Base-by-base conservation (phyloP, 305 asterid genomes). In the Solanum hybrid region DNA sequence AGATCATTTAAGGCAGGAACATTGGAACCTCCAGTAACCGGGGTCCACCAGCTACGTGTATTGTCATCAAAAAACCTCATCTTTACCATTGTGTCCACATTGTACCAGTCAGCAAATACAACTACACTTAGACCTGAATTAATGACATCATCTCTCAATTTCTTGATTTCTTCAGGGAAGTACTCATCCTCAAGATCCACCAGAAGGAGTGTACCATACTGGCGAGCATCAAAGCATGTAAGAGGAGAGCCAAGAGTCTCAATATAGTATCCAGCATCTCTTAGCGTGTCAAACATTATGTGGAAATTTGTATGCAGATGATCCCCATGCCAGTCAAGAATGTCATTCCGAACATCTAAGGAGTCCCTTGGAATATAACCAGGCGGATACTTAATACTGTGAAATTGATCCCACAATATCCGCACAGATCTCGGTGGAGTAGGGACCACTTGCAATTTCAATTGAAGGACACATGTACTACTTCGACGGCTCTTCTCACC, bases 41-140 rank as follows among this genome's bases (percentile, higher is more conserved):
- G 99, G 56, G 99, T 96, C 99, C 99, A 97, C 99, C 98, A 96
- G 93, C 99, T 97, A 90, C 99, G 93, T 20, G 99, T 97, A 90
- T 97, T 96, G 88, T 97, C 99, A 91, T 97, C 99, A 90, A 96
- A 97, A 91, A 97, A 97, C 92, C 96, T 97, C 99, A 97, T 97
- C 91, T 96, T 97, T 93, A 97, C 93, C 99, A 97, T 97, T 37
- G 99, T 94, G 86, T 96, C 98, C 90, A 97, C 98, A 85, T 96
- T 97, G 91, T 97, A 97, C 99, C 99, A 97, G 91, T 97, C 99
- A 86, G 99, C 99, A 93, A 97, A 97, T 80, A 96, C 98, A 75
- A 92, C 98, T 92, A 97, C 91, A 90, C 99, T 97, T 75, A 97
- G 92, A 82, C 98, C 98, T 87, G 93, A 93, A 86, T 94, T 91